Percentiles rank a stretch among this genome's conserved stretches.
Evolutionary conservation across 768 basidiomycete genomes (phyloP).

Genomic region (Calocybe cyanea): DNA sequence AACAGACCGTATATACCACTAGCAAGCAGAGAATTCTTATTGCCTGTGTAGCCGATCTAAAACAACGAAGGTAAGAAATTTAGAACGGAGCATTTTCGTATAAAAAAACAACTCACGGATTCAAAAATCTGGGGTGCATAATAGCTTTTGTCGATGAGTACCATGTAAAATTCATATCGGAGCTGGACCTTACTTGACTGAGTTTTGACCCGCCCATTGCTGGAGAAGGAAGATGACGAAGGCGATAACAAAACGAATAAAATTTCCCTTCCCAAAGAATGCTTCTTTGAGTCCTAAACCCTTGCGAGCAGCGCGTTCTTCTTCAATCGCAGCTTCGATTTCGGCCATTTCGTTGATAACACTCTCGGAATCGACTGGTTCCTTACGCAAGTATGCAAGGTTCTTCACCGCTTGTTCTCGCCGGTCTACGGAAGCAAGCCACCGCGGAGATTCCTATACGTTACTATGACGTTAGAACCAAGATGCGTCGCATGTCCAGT

Average conservation of each 20-base stretch:
- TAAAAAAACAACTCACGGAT: conserved; percentile 24
- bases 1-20: conserved; percentile 58
- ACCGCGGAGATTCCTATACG: conserved; percentile 70
- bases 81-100: neutral
- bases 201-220: conserved; percentile 85
- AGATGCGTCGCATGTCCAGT: neutral
- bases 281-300: conserved; percentile 69
- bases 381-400: conserved; percentile 63
- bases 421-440: conserved; percentile 63
- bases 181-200: conserved; percentile 59
- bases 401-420: conserved; percentile 50
- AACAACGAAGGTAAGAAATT: neutral
- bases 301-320: conserved; percentile 62
- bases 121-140: conserved; percentile 74
- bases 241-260: conserved; percentile 79
- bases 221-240: conserved; percentile 77
- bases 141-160: conserved; percentile 41
- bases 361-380: conserved; percentile 33
- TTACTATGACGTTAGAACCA: conserved; percentile 2
- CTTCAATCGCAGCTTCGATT: conserved; percentile 75
- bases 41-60: conserved; percentile 59
- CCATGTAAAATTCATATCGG: neutral
- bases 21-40: conserved; percentile 60
- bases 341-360: conserved; percentile 67
- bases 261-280: conserved; percentile 80